Conservation (phyloP, 176 grass and related monocot species). For the Avena sativa region DNA sequence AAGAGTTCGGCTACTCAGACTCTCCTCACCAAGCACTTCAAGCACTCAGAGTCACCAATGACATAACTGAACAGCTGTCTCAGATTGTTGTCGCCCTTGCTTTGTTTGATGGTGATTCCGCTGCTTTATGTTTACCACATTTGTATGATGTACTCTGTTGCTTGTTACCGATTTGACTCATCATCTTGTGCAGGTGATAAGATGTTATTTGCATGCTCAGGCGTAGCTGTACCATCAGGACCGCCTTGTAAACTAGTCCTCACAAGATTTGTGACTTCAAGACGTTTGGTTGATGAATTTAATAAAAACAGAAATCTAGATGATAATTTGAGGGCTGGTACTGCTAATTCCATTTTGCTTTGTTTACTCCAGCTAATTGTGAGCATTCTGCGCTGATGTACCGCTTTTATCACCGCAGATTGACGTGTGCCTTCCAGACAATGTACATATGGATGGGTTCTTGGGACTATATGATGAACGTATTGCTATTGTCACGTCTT, state of each 20-base stretch:
- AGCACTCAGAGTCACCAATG: neutral
- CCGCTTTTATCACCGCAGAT: slow-evolving; percentile 10
- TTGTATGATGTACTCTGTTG: neutral
- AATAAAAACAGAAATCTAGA: neutral
- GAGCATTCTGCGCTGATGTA: neutral
- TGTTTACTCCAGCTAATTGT: neutral
- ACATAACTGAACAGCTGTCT: neutral
- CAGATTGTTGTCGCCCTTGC: neutral
- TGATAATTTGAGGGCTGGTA: slow-evolving; percentile 38
- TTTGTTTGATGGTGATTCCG: slow-evolving; percentile 16
- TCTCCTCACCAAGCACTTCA: neutral
- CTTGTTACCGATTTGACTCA: neutral
- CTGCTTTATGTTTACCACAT: neutral
- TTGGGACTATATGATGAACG: slow-evolving; percentile 40
- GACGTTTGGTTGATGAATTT: slow-evolving; percentile 6
- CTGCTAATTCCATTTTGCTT: slow-evolving; percentile 4
- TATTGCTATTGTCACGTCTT: slow-evolving; percentile 13
- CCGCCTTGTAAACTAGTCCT: neutral
- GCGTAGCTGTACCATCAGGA: neutral
- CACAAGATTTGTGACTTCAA: slow-evolving; percentile 45
- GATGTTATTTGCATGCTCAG: slow-evolving; percentile 15
- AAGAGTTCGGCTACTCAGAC: neutral
- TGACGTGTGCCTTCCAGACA: slow-evolving; percentile 3
- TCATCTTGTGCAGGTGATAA: neutral
- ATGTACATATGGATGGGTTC: neutral